These are phyloP conservation scores for Mucor piriformis DNA, from an alignment of 371 early-diverging fungal species.

Conservation along the genomic window DNA sequence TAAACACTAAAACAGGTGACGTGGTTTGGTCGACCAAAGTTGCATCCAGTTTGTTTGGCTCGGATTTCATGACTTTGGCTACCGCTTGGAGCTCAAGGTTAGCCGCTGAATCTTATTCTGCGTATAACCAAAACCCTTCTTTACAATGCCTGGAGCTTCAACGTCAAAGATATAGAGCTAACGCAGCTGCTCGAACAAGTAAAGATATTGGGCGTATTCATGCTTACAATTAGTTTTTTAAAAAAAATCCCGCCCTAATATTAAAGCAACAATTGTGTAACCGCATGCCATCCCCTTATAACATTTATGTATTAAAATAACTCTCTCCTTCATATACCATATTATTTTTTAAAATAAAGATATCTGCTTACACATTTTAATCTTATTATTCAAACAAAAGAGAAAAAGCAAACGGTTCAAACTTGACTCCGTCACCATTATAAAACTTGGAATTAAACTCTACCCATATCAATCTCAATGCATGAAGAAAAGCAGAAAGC, in stretches of 20 bases:
- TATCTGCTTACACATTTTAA: too few relatives aligned
- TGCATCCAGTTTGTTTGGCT: slow-evolving; percentile 19
- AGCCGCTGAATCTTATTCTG: slow-evolving; percentile 32
- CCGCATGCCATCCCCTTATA: too few relatives aligned
- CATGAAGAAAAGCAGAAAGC: slow-evolving; percentile 97
- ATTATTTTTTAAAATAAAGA: too few relatives aligned
- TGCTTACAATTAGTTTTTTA: too few relatives aligned
- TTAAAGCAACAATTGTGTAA: too few relatives aligned
- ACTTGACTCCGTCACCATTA: slow-evolving; percentile 47
- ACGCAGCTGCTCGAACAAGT: too few relatives aligned
- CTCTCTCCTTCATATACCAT: too few relatives aligned
- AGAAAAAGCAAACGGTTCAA: slow-evolving; percentile 47
- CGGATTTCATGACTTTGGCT: slow-evolving; percentile 29
- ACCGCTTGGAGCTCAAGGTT: slow-evolving; percentile 32
- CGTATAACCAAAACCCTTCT: slow-evolving; percentile 26
- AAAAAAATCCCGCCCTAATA: too few relatives aligned
- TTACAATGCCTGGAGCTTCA: not conserved
- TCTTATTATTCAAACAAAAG: not conserved
- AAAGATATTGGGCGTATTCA: too few relatives aligned
- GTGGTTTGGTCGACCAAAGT: slow-evolving; percentile 21
- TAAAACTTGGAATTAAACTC: slow-evolving; percentile 99
- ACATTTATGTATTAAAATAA: too few relatives aligned
- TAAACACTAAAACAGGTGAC: slow-evolving; percentile 25
- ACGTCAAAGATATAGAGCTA: too few relatives aligned
- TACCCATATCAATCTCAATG: slow-evolving; percentile 99